Conservation (phyloP, 352 stramenopile species). For the Peronospora destructor region DNA sequence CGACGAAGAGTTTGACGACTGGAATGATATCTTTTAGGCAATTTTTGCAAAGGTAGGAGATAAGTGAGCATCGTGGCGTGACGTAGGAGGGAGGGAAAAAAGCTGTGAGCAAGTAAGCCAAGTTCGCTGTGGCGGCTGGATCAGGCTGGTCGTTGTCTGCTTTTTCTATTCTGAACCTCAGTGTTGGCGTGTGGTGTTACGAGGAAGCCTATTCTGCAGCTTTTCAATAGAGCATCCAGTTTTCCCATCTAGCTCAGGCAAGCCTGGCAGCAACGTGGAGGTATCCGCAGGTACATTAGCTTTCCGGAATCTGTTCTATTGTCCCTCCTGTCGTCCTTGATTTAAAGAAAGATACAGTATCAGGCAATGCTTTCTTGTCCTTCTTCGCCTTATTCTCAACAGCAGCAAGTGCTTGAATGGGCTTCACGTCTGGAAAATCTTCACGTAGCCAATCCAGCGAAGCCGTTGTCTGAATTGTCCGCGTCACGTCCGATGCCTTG, state of each 20-base stretch:
- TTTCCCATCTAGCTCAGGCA: slow-evolving; percentile 12
- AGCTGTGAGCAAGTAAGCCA: neutral
- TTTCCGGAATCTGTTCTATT: slow-evolving; percentile 4
- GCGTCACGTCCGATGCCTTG: slow-evolving; percentile 65
- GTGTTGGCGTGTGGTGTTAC: slow-evolving; percentile 4
- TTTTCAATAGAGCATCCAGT: slow-evolving; percentile 28
- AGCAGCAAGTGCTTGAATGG: slow-evolving; percentile 6
- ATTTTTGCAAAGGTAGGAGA: slow-evolving; percentile 8
- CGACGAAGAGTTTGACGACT: slow-evolving; percentile 79
- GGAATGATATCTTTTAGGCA: slow-evolving; percentile 84
- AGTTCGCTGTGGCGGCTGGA: neutral
- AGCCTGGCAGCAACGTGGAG: neutral
- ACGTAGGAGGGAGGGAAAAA: slow-evolving; percentile 7
- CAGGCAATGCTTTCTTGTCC: slow-evolving; percentile 19
- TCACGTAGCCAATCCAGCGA: slow-evolving; percentile 82
- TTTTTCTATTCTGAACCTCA: slow-evolving; percentile 4
- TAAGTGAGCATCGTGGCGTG: slow-evolving; percentile 4
- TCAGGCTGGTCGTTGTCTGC: slow-evolving; percentile 4
- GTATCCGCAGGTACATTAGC: slow-evolving; percentile 8
- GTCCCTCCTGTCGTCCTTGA: slow-evolving; percentile 8
- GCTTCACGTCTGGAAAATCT: slow-evolving; percentile 70
- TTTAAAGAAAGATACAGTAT: slow-evolving; percentile 52
- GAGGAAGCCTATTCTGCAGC: slow-evolving; percentile 11
- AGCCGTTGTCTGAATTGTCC: slow-evolving; percentile 65
- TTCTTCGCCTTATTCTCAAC: slow-evolving; percentile 20